Base-by-base conservation (phyloP, 2,329 filamentous ascomycete genomes). In the Hypocrella siamensis region DNA sequence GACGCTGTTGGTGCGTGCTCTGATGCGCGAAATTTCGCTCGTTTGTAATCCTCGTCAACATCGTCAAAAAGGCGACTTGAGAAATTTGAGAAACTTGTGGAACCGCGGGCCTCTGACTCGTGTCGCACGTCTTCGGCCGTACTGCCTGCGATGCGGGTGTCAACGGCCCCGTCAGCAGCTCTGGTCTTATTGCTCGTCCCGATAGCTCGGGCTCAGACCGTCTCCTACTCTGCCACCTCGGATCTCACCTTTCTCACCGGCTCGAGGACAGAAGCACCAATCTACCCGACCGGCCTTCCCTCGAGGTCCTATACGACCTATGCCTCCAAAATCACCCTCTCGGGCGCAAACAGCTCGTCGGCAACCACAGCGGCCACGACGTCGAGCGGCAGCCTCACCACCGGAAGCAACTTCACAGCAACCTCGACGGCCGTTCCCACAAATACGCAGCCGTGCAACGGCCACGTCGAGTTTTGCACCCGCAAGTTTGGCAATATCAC, bases 401-500 rank as follows among this genome's bases (percentile, higher is more conserved):
- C 48, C 14, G 46, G 45, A n/a, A 53, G 54, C 26, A 62, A 59
- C 40, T 47, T 53, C 31, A 57, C 56, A 35, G 53, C 54, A 9
- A 44, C 55, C 12, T 54, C 48, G 7, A 37, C 49, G 46, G 30
- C 40, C 17, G 41, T 55, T 31, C 64, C 75, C 1, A 70, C 67
- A 28, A 88, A 86, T 52, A 86, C 79, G 0, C 73, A 74, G 36
- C 75, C 80, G 4, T 92, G 83, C 63, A 92, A 92, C 54, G 74
- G 75, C 50, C 74, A 81, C 42, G 56, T 77, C 17, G 80, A 88
- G 53, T 75, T 90, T 45, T 92, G 83, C 59, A 57, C 56, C 5
- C 70, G 81, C 36, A 75, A 72, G 43, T 92, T 85, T 54, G 74
- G 77, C 62, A 86, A 90, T 51, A 77, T 90, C 52, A 86, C 81